Base-by-base conservation (phyloP, 177 flowering plant species). In the Vitis hybrid region DNA sequence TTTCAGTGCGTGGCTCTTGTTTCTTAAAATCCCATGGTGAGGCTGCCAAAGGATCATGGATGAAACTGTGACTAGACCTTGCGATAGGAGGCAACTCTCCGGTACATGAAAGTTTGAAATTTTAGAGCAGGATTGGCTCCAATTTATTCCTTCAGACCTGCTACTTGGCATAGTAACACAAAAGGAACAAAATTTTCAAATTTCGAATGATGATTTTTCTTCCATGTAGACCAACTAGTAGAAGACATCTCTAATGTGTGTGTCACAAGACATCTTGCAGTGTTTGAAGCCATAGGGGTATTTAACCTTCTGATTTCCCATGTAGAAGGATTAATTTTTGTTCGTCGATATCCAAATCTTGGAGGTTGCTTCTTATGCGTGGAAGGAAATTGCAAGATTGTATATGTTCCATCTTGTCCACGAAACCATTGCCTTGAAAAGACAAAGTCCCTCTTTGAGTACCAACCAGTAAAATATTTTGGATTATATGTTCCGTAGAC, bases 71-170 rank as follows among this genome's bases (percentile, higher is more conserved):
- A 35, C 99, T 98, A 40, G 97, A 91, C 78, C 99, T 77, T 6
- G 98, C 96, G 78, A 91, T 93, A 1, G 99, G 99, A 63, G 99
- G 99, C 82, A 95, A 74, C 82, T 95, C 99, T 1, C 99, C 99
- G 2, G 99, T 91, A 79, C 97, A 93, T 2, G 96, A 88, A 9
- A 88, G 90, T 89, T 95, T 95, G 18, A 18, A 18, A 18, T 18
- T 18, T 18, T 18, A 18, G 18, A 18, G 18, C 18, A 18, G 18
- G 18, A 18, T 18, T 18, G 18, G 18, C 18, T 18, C 18, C 18
- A 18, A 18, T 18, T 18, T 18, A 18, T 18, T 18, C 18, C 18
- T 18, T 18, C 74, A 13, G 49, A 94, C 98, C 97, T 88, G 93
- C 82, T 64, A 95, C 99, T 83, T 95, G 99, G 80, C 85, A 83